Conservation (phyloP, 768 basidiomycete genomes). For the Crucibulum laeve region DNA sequence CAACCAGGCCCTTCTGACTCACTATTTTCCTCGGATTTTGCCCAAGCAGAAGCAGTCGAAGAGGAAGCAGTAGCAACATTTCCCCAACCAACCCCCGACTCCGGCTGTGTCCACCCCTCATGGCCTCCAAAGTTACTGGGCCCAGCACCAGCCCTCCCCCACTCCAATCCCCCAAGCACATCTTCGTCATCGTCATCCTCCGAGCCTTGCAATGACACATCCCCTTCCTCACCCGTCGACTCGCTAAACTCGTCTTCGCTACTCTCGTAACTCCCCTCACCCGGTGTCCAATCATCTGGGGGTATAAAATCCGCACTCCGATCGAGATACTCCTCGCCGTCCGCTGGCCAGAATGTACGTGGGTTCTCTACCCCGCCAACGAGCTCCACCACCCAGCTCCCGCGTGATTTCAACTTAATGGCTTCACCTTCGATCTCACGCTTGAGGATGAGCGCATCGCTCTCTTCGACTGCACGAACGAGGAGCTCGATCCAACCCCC, state of each 20-base stretch:
- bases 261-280: constrained; percentile 23
- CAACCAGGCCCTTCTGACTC: constrained; percentile 3
- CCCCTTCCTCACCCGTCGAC: constrained; percentile 36
- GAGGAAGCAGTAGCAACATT: too few species aligned
- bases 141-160: constrained; percentile 3
- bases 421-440: constrained; percentile 28
- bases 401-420: constrained; percentile 20
- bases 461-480: constrained; percentile 40
- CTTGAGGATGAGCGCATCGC: constrained; percentile 33
- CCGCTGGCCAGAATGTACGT: constrained; percentile 22
- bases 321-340: constrained; percentile 23
- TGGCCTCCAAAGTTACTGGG: constrained; percentile 8
- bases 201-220: constrained; percentile 35
- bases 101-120: constrained; percentile 4
- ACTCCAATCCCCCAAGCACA: constrained; percentile 8
- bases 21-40: constrained; percentile 2
- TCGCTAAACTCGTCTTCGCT: constrained; percentile 20
- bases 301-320: constrained; percentile 37
- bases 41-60: constrained; percentile 13
- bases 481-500: constrained; percentile 61
- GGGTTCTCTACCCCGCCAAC: constrained; percentile 28
- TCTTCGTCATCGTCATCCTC: constrained; percentile 28
- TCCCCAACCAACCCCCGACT: constrained; percentile 9
- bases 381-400: constrained; percentile 42
- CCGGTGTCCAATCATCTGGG: constrained; percentile 37